Conservation (phyloP, 2,329 filamentous ascomycete species). For the Diaporthe citri region DNA sequence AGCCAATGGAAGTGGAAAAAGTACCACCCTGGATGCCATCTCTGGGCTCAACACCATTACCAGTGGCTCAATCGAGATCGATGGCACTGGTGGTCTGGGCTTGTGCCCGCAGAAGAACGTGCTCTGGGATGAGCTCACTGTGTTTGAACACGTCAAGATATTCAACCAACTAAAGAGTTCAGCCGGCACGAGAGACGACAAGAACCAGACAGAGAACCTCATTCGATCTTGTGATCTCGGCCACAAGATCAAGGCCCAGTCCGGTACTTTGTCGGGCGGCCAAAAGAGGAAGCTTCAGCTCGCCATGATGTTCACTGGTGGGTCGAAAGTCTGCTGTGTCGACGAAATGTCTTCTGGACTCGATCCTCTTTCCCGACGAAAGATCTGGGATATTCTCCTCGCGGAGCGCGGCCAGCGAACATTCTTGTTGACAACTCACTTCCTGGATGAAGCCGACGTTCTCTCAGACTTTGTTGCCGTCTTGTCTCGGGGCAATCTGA, state of each 20-base stretch:
- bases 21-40: constrained; percentile 89
- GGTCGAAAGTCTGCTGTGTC: constrained; percentile 85
- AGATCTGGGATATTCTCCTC: constrained; percentile 94
- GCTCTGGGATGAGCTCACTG: constrained; percentile 89
- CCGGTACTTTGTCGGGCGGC: constrained; percentile 86
- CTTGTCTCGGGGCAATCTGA: constrained; percentile 84
- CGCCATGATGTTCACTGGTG: constrained; percentile 95
- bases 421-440: constrained; percentile 91
- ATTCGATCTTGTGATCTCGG: constrained; percentile 80
- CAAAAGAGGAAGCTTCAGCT: constrained; percentile 94
- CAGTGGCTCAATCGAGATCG: constrained; percentile 80
- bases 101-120: constrained; percentile 96
- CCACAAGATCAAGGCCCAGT: constrained; percentile 77
- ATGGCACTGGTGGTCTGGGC: constrained; percentile 83
- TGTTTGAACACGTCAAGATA: constrained; percentile 85
- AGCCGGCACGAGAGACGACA: constrained; percentile 62
- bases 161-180: constrained; percentile 82
- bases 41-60: constrained; percentile 85
- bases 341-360: constrained; percentile 93
- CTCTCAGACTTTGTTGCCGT: constrained; percentile 91
- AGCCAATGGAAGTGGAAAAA: constrained; percentile 92
- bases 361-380: constrained; percentile 86
- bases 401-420: constrained; percentile 86
- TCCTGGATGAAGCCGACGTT: constrained; percentile 92
- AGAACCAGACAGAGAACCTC: constrained; percentile 71